Evolutionary conservation across 345 rosid genomes (phyloP), one percentile per base, ranked within the genome.

Genomic region (Citrus sinensis): DNA sequence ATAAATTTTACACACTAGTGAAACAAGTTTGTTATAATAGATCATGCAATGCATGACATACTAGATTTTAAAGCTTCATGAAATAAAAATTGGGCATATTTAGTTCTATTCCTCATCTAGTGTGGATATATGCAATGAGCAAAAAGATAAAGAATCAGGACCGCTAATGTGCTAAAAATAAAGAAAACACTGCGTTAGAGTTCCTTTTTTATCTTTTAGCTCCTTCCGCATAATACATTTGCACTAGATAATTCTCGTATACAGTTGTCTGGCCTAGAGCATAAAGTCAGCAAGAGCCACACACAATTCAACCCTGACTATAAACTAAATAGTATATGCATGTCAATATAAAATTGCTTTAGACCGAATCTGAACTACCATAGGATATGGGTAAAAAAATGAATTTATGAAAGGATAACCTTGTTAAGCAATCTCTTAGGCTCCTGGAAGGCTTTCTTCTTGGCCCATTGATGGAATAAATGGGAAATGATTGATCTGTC

Each of bases 391-490:
- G 67, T 60, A 73, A 76, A 70, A 16, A 24, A 9, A 32, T 9
- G 42, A 73, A 46, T 34, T 72, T 67, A 64, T 5, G 6, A 40
- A 35, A 71, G n/a, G 63, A 66, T 81, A 65, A 91, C 99, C 91
- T 95, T 95, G 86, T 84, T 88, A 79, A 93, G 88, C 82, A 95
- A 87, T 78, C 98, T 93, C 87, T 83, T 91, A 20, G 98, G 97
- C 19, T 90, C 91, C 74, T 91, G 93, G 82, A 95, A 95, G 61
- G 99, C 99, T 81, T 75, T 83, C 86, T 88, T 95, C 90, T 89
- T 95, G 60, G 98, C 99, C 99, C 99, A 95, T 78, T 86, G 90
- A 85, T 88, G 97, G 82, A 95, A 95, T 79, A 95, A 68, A 83
- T 95, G 99, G 56, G 99, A 93, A 82, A 95, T 89, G 66, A 91